Conservation (phyloP, 2,329 filamentous ascomycete genomes). For the Thermoascus crustaceus region DNA sequence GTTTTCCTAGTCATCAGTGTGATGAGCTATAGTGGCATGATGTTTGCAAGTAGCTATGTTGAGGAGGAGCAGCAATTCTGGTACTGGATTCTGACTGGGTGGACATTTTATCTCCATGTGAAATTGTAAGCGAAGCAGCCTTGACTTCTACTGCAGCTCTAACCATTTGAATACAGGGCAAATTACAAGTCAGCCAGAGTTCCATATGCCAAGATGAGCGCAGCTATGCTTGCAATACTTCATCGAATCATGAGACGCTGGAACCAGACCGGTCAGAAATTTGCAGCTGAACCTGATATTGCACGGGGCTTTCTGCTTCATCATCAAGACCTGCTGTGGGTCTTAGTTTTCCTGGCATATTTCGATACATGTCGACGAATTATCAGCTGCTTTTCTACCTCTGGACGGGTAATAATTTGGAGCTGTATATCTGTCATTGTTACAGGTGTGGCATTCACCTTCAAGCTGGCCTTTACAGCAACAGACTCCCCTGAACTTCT, state of each 20-base stretch:
- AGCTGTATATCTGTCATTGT: conserved; percentile 33
- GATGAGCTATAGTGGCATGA: conserved; percentile 68
- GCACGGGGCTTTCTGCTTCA: conserved; percentile 61
- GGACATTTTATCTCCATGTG: conserved; percentile 42
- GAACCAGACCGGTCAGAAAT: conserved; percentile 98
- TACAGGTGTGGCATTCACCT: conserved; percentile 57
- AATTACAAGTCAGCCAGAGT: conserved; percentile 1
- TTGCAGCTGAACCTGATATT: conserved; percentile 82
- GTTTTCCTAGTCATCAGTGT: conserved; percentile 44
- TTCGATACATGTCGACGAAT: conserved; percentile 47
- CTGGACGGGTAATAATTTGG: conserved; percentile 15
- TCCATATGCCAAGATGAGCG: conserved; percentile 10
- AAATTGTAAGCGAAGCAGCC: conserved; percentile 16
- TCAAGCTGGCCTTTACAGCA: conserved; percentile 83
- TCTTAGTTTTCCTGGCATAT: conserved; percentile 62
- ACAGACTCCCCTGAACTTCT: conserved; percentile 83
- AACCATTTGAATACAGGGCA: conserved; percentile 1
- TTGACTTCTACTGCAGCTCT: conserved; percentile 1
- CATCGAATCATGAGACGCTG: conserved; percentile 67
- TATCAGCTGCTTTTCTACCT: conserved; percentile 16
- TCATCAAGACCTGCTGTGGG: conserved; percentile 65
- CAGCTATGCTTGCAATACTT: conserved; percentile 47
- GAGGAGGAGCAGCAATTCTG: conserved; percentile 98
- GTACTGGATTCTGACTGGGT: conserved; percentile 68
- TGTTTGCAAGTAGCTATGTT: conserved; percentile 97